Evolutionary conservation across 202 grass and related monocot genomes (phyloP).

Genomic region (Musa balbisiana): DNA sequence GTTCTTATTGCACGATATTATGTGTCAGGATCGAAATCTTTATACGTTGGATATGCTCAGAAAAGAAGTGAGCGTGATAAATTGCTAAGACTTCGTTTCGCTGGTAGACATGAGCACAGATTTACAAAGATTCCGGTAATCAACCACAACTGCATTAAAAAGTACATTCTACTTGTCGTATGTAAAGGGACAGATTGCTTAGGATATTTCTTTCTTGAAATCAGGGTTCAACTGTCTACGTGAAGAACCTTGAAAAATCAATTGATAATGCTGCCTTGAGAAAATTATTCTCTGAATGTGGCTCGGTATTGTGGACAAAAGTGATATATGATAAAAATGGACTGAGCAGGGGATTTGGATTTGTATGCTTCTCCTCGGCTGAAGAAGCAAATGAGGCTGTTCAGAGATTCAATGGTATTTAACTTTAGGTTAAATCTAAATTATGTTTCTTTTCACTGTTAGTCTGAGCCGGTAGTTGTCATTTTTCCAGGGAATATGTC

Average conservation of each 20-base stretch:
- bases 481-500: not conserved
- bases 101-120: not conserved
- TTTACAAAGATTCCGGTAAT: not conserved
- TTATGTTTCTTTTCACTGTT: not conserved
- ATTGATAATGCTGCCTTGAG: conserved; percentile 11
- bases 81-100: conserved; percentile 2
- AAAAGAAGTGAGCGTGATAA: conserved; percentile 10
- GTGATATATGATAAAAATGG: conserved; percentile 18
- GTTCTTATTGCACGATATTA: no score
- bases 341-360: conserved; percentile 31
- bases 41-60: conserved; percentile 27
- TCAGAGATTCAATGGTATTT: conserved; percentile 28
- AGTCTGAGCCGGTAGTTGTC: not conserved
- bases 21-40: conserved; percentile 7
- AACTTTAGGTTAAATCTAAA: not conserved
- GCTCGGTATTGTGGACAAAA: conserved; percentile 16
- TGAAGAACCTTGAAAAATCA: conserved; percentile 26
- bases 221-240: conserved; percentile 22
- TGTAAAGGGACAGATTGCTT: not conserved
- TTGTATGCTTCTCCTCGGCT: conserved; percentile 27
- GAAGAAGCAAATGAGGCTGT: conserved; percentile 20
- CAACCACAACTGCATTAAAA: not conserved
- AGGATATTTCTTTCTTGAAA: no score
- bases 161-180: not conserved
- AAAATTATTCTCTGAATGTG: conserved; percentile 25